Conservation (phyloP, 805 yeast species). For the Candida peoriensis region DNA sequence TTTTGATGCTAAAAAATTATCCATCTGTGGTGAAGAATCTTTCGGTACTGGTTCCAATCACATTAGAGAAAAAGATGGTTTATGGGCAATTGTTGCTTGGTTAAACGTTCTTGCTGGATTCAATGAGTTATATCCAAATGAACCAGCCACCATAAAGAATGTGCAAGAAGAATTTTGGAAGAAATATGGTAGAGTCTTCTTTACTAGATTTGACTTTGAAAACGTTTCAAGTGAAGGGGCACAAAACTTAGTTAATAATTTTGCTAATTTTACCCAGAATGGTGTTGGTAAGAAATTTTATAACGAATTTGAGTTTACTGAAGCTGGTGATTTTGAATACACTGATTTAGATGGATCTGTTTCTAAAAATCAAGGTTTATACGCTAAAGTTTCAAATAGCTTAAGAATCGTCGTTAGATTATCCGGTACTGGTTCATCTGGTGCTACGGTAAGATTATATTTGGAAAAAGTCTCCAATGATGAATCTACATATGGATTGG, state of each 20-base stretch:
- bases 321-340: constrained; percentile 85
- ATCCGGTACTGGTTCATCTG: constrained; percentile 96
- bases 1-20: constrained; percentile 87
- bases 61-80: constrained; percentile 94
- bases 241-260: constrained; percentile 50
- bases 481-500: constrained; percentile 37
- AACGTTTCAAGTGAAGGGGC: constrained; percentile 77
- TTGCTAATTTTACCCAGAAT: constrained; percentile 35
- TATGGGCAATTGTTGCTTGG: constrained; percentile 99
- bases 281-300: constrained; percentile 36
- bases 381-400: constrained; percentile 74
- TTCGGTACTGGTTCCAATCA: constrained; percentile 98
- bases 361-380: constrained; percentile 83
- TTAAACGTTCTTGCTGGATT: constrained; percentile 88
- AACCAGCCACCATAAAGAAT: constrained; percentile 61
- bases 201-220: constrained; percentile 94
- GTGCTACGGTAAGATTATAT: constrained; percentile 93
- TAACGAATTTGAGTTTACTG: constrained; percentile 48
- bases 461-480: constrained; percentile 78
- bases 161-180: constrained; percentile 87
- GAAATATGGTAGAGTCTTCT: constrained; percentile 93
- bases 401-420: constrained; percentile 83
- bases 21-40: constrained; percentile 97
- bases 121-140: constrained; percentile 50
- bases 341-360: constrained; percentile 94